These are phyloP conservation scores for Phaseolus coccineus DNA, from an alignment of 331 rosid genomes.

Conservation along the genomic window DNA sequence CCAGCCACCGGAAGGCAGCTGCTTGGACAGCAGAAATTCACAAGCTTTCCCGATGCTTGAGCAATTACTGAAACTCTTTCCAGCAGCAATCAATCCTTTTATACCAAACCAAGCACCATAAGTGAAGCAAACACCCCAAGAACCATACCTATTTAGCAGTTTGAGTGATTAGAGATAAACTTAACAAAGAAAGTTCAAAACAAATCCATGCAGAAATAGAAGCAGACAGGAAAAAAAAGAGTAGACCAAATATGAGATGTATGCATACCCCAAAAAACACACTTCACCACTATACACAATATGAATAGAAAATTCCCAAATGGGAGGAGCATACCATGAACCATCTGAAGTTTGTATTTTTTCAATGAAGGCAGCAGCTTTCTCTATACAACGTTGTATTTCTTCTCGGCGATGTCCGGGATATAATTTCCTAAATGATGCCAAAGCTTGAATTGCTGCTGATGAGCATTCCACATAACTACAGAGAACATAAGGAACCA, in stretches of 20 bases:
- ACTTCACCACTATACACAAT: slow-evolving; percentile 31
- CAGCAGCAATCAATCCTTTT: slow-evolving; percentile 79
- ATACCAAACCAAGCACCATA: slow-evolving; percentile 90
- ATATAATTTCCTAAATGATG: slow-evolving; percentile 62
- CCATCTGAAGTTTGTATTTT: slow-evolving; percentile 78
- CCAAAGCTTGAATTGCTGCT: slow-evolving; percentile 87
- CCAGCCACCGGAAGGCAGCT: slow-evolving; percentile 89
- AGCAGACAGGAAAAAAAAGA: slow-evolving; percentile 4
- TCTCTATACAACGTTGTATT: slow-evolving; percentile 65
- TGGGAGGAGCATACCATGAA: slow-evolving; percentile 72
- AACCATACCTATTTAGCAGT: slow-evolving; percentile 79
- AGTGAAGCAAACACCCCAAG: slow-evolving; percentile 94
- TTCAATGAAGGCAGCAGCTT: slow-evolving; percentile 65
- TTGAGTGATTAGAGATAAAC: slow-evolving; percentile 41
- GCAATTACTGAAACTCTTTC: slow-evolving; percentile 66
- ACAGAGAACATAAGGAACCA: slow-evolving; percentile 19
- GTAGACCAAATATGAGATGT: slow-evolving; percentile 33
- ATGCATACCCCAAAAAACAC: slow-evolving; percentile 21
- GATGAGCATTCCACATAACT: slow-evolving; percentile 91
- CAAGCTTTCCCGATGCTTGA: slow-evolving; percentile 73
- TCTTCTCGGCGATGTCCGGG: slow-evolving; percentile 77
- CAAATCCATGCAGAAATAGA: slow-evolving; percentile 29
- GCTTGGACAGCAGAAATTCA: slow-evolving; percentile 79
- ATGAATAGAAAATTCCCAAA: slow-evolving; percentile 28
- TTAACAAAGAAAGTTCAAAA: slow-evolving; percentile 25